Evolutionary conservation across 2,329 filamentous ascomycete species (phyloP).

Genomic region (Elsinoe batatas): DNA sequence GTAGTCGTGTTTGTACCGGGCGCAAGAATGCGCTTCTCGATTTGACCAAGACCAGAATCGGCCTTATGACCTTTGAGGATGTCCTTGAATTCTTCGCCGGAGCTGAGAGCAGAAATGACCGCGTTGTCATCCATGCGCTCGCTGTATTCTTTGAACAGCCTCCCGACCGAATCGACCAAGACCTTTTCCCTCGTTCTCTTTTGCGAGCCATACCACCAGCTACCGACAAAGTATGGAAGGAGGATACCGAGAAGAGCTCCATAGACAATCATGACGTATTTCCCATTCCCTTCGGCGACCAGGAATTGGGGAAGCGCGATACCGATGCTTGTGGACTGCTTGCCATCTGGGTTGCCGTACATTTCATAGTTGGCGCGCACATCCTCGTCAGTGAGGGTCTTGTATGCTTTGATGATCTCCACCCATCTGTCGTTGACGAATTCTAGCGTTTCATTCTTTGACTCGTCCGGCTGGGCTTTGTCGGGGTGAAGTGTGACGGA

Average conservation of each 20-base stretch:
- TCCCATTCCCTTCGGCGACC: constrained; percentile 84
- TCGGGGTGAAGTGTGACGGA: constrained; percentile 86
- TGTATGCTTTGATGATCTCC: constrained; percentile 95
- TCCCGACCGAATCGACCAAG: constrained; percentile 84
- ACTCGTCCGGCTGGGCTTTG: constrained; percentile 72
- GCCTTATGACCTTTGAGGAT: constrained; percentile 67
- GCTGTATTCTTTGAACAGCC: constrained; percentile 85
- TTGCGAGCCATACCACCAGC: constrained; percentile 98
- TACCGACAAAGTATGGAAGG: constrained; percentile 84
- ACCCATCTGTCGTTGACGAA: constrained; percentile 80
- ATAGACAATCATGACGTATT: constrained; percentile 88
- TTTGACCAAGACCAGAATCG: constrained; percentile 68
- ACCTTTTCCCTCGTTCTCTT: constrained; percentile 88
- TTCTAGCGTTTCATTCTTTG: constrained; percentile 84
- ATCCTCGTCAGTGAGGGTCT: constrained; percentile 93
- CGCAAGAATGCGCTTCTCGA: constrained; percentile 71
- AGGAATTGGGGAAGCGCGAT: constrained; percentile 93
- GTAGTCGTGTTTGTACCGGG: constrained; percentile 45
- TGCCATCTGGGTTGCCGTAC: constrained; percentile 93
- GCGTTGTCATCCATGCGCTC: constrained; percentile 72
- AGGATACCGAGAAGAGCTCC: constrained; percentile 79
- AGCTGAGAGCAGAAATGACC: constrained; percentile 70
- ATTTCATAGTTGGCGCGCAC: constrained; percentile 94
- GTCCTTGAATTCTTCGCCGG: constrained; percentile 74
- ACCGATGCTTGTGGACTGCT: constrained; percentile 95